Evolutionary conservation across 495 filamentous ascomycete genomes (phyloP).

Genomic region (Xylaria telfairii): DNA sequence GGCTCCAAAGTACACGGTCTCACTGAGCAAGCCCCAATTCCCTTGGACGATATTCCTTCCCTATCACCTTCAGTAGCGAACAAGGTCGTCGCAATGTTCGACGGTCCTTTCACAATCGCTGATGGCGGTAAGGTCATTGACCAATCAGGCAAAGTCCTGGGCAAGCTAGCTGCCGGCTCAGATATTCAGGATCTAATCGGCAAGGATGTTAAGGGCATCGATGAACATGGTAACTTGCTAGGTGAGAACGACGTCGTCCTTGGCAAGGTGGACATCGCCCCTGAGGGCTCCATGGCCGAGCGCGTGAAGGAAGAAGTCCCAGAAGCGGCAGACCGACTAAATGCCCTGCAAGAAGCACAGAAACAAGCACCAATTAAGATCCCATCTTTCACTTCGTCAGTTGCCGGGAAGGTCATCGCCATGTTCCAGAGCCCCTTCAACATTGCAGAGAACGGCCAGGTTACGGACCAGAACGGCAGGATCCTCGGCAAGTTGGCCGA

Average conservation of each 20-base stretch:
- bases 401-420: conserved; percentile 38
- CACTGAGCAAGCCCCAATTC: conserved; percentile 41
- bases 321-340: conserved; percentile 47
- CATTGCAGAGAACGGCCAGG: conserved; percentile 66
- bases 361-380: conserved; percentile 44
- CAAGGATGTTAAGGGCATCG: conserved; percentile 75
- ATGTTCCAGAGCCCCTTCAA: conserved; percentile 46
- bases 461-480: conserved; percentile 72
- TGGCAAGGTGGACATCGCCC: conserved; percentile 76
- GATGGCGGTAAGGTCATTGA: conserved; percentile 71
- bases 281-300: conserved; percentile 68
- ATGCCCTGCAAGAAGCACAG: conserved; percentile 59
- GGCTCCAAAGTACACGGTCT: conserved; percentile 55
- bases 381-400: conserved; percentile 33
- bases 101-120: conserved; percentile 55
- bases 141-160: conserved; percentile 73
- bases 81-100: conserved; percentile 36
- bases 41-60: conserved; percentile 36
- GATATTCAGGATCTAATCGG: conserved; percentile 74
- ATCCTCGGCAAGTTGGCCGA: conserved; percentile 72
- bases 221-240: conserved; percentile 81
- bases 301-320: conserved; percentile 59
- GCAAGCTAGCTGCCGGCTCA: conserved; percentile 70
- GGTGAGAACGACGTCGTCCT: conserved; percentile 80
- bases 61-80: conserved; percentile 36